Base-by-base conservation (phyloP, 1,284 basidiomycete genomes). In the Cerioporus squamosus region DNA sequence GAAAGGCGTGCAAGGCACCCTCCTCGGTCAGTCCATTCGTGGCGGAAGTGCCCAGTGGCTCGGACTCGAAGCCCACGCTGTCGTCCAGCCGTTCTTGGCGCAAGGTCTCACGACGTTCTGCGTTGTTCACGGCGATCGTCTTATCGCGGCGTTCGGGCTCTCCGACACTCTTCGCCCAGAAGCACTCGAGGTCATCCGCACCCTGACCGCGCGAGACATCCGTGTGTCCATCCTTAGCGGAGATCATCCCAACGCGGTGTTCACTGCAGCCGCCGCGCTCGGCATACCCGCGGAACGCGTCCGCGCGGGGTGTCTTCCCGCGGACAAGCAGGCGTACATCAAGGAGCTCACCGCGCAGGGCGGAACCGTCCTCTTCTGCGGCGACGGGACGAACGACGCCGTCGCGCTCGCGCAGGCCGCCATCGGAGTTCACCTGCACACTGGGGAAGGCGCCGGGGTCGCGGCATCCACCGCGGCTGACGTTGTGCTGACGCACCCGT, bases 351-450 rank as follows among this genome's bases (percentile, higher is more conserved):
- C 74, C 44, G 64, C 59, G 7, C 51, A 52, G 24, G 66, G 70
- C 29, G 66, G 64, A 50, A 66, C 62, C 23, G 78, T 79, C 2
- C 68, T 76, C 47, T 80, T 81, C 69, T 70, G 77, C 43, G 75
- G 77, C 6, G 82, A 85, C 64, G 82, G 82, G 10, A 77, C 80
- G 31, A 85, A 85, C 68, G 83, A 85, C 68, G 74, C 79, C 9
- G 75, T 81, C 9, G 83, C 83, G 3, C 76, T 85, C 39, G 77
- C 81, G 0, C 78, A 79, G 48, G 81, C 83, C 0, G 80, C 83
- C 58, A 74, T 83, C 10, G 78, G 77, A 7, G 72, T 82, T 12
- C 77, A 80, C 33, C 72, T 83, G 70, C 75, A 78, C 23, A 71
- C 75, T 8, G 81, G 79, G 5, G 78, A 79, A 20, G 63, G 64